A percentile compares a stretch with the other conserved stretches of the same genome.
Conservation (phyloP, 345 rosid genomes). For the Euphorbia lathyris region DNA sequence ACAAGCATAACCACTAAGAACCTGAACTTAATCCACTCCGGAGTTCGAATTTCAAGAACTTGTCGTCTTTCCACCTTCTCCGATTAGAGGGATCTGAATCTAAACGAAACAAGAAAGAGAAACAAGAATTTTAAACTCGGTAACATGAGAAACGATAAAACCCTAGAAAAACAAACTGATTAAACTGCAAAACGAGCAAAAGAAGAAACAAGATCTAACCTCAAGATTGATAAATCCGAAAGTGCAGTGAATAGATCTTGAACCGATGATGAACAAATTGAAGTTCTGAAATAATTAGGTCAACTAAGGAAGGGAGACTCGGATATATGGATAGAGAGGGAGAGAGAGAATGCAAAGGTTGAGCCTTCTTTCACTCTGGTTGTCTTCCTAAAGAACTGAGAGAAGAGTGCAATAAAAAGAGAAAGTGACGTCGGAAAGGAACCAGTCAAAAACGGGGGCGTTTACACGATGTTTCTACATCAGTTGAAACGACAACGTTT, state of each 20-base stretch:
- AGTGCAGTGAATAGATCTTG: slow-evolving; percentile 32
- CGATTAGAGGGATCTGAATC: slow-evolving; percentile 23
- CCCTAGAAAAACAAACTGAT: neutral
- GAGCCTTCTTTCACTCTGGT: slow-evolving; percentile 7
- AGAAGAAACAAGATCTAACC: slow-evolving; percentile 37
- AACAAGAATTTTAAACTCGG: neutral
- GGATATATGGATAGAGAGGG: too few relatives aligned
- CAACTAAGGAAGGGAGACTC: slow-evolving; percentile 15
- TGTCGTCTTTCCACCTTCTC: neutral
- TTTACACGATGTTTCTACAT: neutral
- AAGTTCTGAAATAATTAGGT: slow-evolving; percentile 16
- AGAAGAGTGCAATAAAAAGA: slow-evolving; percentile 16
- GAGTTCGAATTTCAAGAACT: neutral
- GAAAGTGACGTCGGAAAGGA: neutral
- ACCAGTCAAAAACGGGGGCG: slow-evolving; percentile 24
- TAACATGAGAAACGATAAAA: neutral
- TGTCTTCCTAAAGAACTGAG: slow-evolving; percentile 1
- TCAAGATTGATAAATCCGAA: slow-evolving; percentile 22
- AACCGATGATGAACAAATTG: slow-evolving; percentile 8
- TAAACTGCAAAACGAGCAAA: neutral
- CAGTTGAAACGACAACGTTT: slow-evolving; percentile 12
- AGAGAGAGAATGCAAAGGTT: neutral
- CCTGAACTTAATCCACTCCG: slow-evolving; percentile 4
- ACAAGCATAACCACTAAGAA: slow-evolving; percentile 37
- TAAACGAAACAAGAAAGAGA: neutral